Base-by-base conservation (phyloP, 306 rosid species). In the Citrullus amarus region DNA sequence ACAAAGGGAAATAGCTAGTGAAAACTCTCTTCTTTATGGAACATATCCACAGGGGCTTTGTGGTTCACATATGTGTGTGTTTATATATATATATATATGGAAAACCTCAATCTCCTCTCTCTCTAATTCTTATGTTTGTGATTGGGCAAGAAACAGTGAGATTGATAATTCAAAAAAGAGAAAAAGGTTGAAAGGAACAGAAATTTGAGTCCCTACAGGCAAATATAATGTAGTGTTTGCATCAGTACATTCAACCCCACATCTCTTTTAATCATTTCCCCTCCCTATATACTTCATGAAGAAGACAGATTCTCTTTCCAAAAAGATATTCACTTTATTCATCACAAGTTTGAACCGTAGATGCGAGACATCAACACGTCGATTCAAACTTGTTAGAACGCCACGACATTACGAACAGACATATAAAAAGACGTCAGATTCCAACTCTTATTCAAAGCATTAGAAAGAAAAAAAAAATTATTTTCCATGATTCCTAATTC, bases 121-220 rank as follows among this genome's bases (percentile, higher is more conserved):
- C 93, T 88, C 89, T 84, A 89, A 89, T 87, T 84, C 84, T 86
- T 87, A 88, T 85, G 88, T 83, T 82, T 88, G 83, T 90, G 96
- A 90, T 85, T 89, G 91, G 93, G 84, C 82, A 85, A 89, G 89
- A 85, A 96, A 88, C 90, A 92, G 85, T 56, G 85, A 81, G 79
- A 83, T 87, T 87, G 84, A 87, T 87, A 85, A 91, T 84, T 80
- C 86, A 85, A 87, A 85, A 80, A 84, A 81, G 82, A 57, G 81
- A 81, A 81, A 82, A 81, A 62, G 83, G 56, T 62, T 79, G 80
- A 79, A 88, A 81, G 82, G 82, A 88, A 83, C 85, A 88, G 79
- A 88, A 87, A 81, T 83, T 84, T 74, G 89, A 79, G 91, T 62
- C 91, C 97, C 89, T 86, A 85, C 96, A 54, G 80, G 86, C 86